Conservation (phyloP, 495 filamentous ascomycete species). For the Annulohypoxylon maeteangense region DNA sequence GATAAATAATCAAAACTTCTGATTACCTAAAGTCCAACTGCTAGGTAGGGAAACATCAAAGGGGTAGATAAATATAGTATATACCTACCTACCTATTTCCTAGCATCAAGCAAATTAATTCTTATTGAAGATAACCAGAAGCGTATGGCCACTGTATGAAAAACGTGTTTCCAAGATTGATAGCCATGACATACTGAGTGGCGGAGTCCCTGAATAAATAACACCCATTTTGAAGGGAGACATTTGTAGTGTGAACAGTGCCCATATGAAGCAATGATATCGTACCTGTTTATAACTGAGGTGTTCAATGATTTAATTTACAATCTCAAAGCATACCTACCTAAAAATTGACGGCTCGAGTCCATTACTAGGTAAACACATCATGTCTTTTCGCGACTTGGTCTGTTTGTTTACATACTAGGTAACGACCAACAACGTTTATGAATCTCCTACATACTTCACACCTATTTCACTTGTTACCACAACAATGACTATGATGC, state of each 20-base stretch:
- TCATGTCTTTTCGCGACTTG: background rate
- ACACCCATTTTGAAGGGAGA: background rate
- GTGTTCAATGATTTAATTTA: background rate
- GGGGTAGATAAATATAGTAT: background rate
- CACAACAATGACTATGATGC: background rate
- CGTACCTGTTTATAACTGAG: too few species aligned
- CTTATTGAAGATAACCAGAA: background rate
- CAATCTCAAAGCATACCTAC: background rate
- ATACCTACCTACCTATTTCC: background rate
- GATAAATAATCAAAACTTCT: background rate
- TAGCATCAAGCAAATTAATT: background rate
- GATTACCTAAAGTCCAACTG: background rate
- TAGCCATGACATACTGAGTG: background rate
- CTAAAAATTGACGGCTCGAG: background rate
- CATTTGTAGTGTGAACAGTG: background rate
- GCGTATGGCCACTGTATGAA: background rate
- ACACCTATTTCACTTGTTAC: background rate
- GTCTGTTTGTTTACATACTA: conserved; percentile 25
- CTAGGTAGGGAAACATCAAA: background rate
- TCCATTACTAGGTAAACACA: conserved; percentile 7
- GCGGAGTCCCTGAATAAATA: background rate
- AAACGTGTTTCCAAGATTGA: background rate
- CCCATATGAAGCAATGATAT: background rate
- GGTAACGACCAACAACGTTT: background rate
- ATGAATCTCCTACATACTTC: background rate